phyloP scores from a whole-genome alignment of 23 red algal species.

The Agarophyton chilense region DNA sequence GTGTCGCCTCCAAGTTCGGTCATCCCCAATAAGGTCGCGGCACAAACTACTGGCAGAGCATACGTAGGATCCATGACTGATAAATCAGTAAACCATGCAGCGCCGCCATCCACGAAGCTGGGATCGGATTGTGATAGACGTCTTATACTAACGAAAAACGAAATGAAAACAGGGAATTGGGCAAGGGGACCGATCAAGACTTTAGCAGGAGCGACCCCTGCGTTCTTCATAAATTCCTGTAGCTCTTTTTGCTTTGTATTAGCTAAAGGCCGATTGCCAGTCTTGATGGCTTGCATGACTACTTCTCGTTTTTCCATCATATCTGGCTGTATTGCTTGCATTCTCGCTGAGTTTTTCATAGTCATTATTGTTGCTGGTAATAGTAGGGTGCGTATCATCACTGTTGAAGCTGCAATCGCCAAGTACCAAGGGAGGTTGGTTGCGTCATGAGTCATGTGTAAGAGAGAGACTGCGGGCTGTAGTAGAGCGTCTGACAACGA shows the following conservation, averaged over 20 bases:
- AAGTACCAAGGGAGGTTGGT: conserved; percentile 89
- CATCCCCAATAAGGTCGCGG: conserved; percentile 76
- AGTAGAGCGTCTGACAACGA: conserved; percentile 56
- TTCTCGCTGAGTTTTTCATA: conserved; percentile 76
- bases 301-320: conserved; percentile 64
- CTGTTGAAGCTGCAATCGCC: conserved; percentile 69
- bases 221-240: conserved; percentile 73
- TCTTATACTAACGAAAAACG: conserved; percentile 81
- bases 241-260: conserved; percentile 60
- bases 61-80: conserved; percentile 74
- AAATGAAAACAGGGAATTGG: conserved; percentile 93
- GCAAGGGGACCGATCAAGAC: conserved; percentile 69
- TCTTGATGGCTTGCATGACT: conserved; percentile 63
- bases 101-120: conserved; percentile 67
- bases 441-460: conserved; percentile 63
- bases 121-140: conserved; percentile 77
- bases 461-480: conserved; percentile 32
- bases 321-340: conserved; percentile 62
- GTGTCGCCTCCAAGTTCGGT: conserved; percentile 71
- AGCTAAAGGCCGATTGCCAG: conserved; percentile 48
- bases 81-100: conserved; percentile 90
- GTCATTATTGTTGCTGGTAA: conserved; percentile 79
- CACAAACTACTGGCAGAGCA: conserved; percentile 72
- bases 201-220: conserved; percentile 72
- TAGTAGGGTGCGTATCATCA: conserved; percentile 67